Base-by-base conservation (phyloP, 2,329 filamentous ascomycete species). In the Pezicula rhizophila region DNA sequence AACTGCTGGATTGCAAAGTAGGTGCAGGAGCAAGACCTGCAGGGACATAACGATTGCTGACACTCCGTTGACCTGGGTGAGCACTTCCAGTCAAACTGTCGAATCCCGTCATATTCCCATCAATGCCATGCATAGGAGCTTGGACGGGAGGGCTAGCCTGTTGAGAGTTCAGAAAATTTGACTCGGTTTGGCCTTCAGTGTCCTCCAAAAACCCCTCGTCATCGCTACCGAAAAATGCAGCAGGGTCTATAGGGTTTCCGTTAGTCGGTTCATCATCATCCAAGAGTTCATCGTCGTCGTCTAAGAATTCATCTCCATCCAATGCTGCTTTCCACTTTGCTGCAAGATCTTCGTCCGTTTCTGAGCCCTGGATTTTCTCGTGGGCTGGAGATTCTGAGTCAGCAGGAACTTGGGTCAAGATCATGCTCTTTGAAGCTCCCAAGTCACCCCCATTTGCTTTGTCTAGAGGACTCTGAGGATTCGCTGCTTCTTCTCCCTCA, bases 261-360 rank as follows among this genome's bases (percentile, higher is more conserved):
- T 70, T 70, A 23, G 64, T 62, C 2, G 66, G 47, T 12, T 60
- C 63, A 12, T 74, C 68, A 28, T 88, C 81, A 8, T 81, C 79
- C 11, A 87, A 72, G 38, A 83, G 76, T 20, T 75, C 74, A 20
- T 83, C 82, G 42, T 82, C 73, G 42, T 71, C 72, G 15, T 72
- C 70, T 45, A 78, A 63, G 57, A 78, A 63, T 52, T 89, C 82
- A 55, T 91, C 85, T 43, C 87, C 85, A 12, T 73, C 88, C 59
- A 96, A 79, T 39, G 89, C 87, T 42, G 87, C 85, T 55, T 89
- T 80, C 88, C 92, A 96, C 57, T 89, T 84, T 15, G 87, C 87
- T 41, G 86, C 85, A 37, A 93, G 66, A 60, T 92, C 87, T 34
- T 84, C 78, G 6, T 77, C 71, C 38, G 83, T 77, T 4, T 77